Evolutionary conservation across 1,139 yeast genomes (phyloP).

Genomic region (Candida sp.): DNA sequence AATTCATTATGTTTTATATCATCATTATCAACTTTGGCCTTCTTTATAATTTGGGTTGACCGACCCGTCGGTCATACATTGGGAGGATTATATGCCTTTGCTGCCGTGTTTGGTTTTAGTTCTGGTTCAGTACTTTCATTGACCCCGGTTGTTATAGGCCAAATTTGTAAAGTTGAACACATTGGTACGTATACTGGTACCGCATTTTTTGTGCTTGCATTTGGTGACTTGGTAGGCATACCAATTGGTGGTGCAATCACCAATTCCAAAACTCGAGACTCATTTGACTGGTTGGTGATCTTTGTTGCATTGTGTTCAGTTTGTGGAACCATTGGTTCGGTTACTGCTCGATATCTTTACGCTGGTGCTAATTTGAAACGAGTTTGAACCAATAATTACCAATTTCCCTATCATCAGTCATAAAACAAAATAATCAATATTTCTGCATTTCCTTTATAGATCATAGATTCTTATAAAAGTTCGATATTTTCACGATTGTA

Average conservation of each 20-base stretch:
- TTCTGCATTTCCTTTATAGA: not conserved
- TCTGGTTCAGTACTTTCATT: conserved; percentile 29
- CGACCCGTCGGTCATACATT: conserved; percentile 22
- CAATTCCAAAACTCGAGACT: conserved; percentile 12
- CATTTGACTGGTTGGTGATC: conserved; percentile 25
- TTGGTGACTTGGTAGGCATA: conserved; percentile 31
- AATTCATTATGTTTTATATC: conserved; percentile 22
- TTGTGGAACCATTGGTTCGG: conserved; percentile 23
- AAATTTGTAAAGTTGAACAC: conserved; percentile 23
- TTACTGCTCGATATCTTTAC: conserved; percentile 21
- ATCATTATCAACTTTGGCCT: conserved; percentile 16
- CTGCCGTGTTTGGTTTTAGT: conserved; percentile 25
- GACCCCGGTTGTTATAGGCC: conserved; percentile 28
- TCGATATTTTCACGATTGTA: conserved; percentile 15
- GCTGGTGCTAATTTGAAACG: conserved; percentile 17
- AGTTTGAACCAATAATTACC: conserved; percentile 7
- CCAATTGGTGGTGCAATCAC: conserved; percentile 37
- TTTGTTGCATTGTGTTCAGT: conserved; percentile 23
- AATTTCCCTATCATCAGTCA: too few species aligned
- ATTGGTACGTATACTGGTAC: conserved; percentile 30
- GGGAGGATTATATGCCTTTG: conserved; percentile 24
- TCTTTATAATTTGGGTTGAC: conserved; percentile 24
- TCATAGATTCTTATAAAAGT: conserved; percentile 14
- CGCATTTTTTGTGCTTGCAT: conserved; percentile 29
- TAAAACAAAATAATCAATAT: too few species aligned